Base-by-base conservation (phyloP, 1,139 yeast genomes). In the Keqinozyma sinolaborantium region DNA sequence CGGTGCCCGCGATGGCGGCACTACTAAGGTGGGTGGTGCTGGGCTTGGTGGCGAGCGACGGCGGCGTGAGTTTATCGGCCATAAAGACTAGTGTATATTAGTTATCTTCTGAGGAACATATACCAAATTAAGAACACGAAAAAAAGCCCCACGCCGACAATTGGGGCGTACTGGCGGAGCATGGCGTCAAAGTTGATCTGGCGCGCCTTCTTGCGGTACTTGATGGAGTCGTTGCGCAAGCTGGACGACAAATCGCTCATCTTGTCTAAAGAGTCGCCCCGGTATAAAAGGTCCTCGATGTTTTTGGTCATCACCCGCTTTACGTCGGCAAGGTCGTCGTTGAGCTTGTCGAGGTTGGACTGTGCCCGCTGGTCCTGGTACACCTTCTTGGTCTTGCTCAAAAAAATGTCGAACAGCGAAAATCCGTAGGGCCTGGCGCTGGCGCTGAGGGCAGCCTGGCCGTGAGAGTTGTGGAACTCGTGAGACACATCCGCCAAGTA, bases 261-360 rank as follows among this genome's bases (percentile, higher is more conserved):
- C 43, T 78, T 81, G 58, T 92, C 97, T 46, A 92, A 73, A 10
- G 92, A 83, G 52, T 92, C 97, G 9, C 99, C 99, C 51, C 99
- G 74, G 59, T 92, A 90, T 29, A 92, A 70, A 48, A 92, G 66
- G 56, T 92, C 98, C 55, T 92, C 97, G 36, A 92, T 92, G 57
- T 92, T 92, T 50, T 90, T 90, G 36, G 95, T 87, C 95, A 92
- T 86, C 37, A 92, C 95, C 47, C 85, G 79, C 46, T 92, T 88
- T 30, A 94, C 98, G 48, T 94, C 98, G 31, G 85, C 88, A 45
- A 92, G 69, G 49, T 94, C 98, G 31, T 77, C 76, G 58, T 90
- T 88, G 45, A 92, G 67, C 52, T 78, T 80, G 58, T 92, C 97
- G 50, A 92, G 67, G 50, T 88, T 92, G 29, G 82, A 78, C 43